Base-by-base conservation (phyloP, 2,329 filamentous ascomycete genomes). In the Penicillium janthinellum region DNA sequence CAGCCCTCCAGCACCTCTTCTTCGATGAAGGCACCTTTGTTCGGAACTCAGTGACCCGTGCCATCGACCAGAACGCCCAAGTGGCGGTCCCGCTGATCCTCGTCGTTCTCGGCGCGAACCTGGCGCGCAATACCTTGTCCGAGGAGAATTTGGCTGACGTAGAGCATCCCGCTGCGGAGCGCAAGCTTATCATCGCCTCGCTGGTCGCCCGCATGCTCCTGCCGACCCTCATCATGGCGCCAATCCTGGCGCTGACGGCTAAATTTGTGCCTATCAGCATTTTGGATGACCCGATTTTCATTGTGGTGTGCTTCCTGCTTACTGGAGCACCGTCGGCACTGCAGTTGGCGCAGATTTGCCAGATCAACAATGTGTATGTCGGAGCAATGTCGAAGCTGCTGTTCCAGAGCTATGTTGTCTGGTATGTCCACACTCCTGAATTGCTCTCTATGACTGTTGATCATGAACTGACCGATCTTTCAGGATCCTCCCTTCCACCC, bases 351-450 rank as follows among this genome's bases (percentile, higher is more conserved):
- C 95, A 99, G 79, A 99, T 99, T 62, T 99, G 95, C 79, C 95
- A 98, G 83, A 90, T 98, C 79, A 99, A 99, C 77, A 90, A 90
- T 64, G 95, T 99, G 10, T 99, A 92, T 76, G 94, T 98, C 82
- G 87, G 89, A 17, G 92, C 95, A 51, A 98, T 99, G 93, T 90
- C 91, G 63, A 90, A 87, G 75, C 84, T 99, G 58, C 79, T 98
- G 53, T 96, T 98, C 81, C 94, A 97, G 81, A 97, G 94, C 79
- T 96, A 96, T 73, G 92, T 99, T 60, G 88, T 97, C 64, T 96
- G 92, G 91, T 91, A 81, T 78, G 88, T 82, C 55, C 22, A 42
- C 34, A 49, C 35, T 47, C 2, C 35, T 15, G 48, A 54, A 8
- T 20, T 39, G 4, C 20, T 6, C 39, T 6, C 3, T 11, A 39